Conservation (phyloP, 352 stramenopile species). For the Globisporangium nodosum region DNA sequence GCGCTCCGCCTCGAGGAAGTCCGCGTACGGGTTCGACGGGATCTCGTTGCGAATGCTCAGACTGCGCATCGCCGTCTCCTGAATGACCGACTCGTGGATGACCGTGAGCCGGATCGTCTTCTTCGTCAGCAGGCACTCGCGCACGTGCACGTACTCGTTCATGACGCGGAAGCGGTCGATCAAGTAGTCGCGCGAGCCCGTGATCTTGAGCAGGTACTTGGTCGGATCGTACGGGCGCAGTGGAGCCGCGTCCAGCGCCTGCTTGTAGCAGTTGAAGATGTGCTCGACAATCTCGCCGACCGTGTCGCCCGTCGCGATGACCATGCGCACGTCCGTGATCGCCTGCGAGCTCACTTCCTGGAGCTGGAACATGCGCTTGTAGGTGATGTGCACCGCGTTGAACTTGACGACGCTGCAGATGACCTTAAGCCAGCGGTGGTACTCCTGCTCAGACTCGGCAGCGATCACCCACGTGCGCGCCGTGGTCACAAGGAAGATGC, state of each 20-base stretch:
- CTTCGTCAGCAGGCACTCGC: constrained; percentile 81
- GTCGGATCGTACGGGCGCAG: constrained; percentile 71
- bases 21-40: constrained; percentile 49
- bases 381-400: constrained; percentile 70
- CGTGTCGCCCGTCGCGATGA: constrained; percentile 74
- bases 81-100: constrained; percentile 82
- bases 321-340: constrained; percentile 83
- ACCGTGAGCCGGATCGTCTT: constrained; percentile 82
- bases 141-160: constrained; percentile 87
- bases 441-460: constrained; percentile 68
- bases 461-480: constrained; percentile 72
- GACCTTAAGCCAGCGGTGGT: constrained; percentile 74
- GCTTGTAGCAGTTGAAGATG: constrained; percentile 87
- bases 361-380: constrained; percentile 79
- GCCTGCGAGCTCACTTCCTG: constrained; percentile 80
- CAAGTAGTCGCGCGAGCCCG: constrained; percentile 81
- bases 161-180: constrained; percentile 77
- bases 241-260: constrained; percentile 65
- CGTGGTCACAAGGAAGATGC: constrained; percentile 75
- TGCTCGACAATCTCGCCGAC: constrained; percentile 86
- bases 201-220: constrained; percentile 85
- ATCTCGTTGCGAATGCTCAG: constrained; percentile 64
- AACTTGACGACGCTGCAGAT: constrained; percentile 80
- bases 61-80: constrained; percentile 75
- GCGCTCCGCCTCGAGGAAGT: constrained; percentile 55